phyloP scores from a whole-genome alignment of 2,329 filamentous ascomycete genomes.

The Diaporthe amygdali region DNA sequence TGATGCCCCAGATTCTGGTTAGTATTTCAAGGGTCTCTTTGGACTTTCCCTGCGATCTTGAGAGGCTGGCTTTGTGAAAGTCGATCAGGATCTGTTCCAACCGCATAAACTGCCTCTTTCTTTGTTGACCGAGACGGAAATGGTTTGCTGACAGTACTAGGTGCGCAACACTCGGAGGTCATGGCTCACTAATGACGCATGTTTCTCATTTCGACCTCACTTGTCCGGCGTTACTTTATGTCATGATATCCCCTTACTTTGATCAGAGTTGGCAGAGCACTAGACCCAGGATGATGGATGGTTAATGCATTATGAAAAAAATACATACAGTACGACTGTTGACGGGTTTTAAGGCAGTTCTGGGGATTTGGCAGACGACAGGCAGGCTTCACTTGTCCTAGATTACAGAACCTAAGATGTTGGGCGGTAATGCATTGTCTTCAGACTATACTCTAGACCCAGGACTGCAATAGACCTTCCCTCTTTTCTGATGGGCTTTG shows the following conservation, averaged over 20 bases:
- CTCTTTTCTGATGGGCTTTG: too few relatives aligned
- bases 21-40: not conserved
- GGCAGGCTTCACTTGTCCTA: not conserved
- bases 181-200: constrained; percentile 24
- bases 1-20: constrained; percentile 21
- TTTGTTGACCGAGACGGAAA: not conserved
- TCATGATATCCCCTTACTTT: constrained; percentile 27
- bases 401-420: not conserved
- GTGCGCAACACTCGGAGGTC: constrained; percentile 20
- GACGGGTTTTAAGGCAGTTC: not conserved
- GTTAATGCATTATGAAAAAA: constrained; percentile 20
- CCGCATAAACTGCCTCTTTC: not conserved
- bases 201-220: constrained; percentile 12
- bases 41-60: not conserved
- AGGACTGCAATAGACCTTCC: not conserved
- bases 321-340: constrained; percentile 9
- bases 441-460: not conserved
- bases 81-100: not conserved
- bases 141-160: not conserved
- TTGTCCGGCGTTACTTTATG: constrained; percentile 26
- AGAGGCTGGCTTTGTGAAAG: not conserved
- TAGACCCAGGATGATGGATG: constrained; percentile 22
- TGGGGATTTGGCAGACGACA: not conserved
- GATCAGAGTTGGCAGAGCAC: constrained; percentile 16
- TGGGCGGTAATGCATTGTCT: not conserved